Base-by-base conservation (phyloP, 2,329 filamentous ascomycete genomes). In the Claviceps purpurea region DNA sequence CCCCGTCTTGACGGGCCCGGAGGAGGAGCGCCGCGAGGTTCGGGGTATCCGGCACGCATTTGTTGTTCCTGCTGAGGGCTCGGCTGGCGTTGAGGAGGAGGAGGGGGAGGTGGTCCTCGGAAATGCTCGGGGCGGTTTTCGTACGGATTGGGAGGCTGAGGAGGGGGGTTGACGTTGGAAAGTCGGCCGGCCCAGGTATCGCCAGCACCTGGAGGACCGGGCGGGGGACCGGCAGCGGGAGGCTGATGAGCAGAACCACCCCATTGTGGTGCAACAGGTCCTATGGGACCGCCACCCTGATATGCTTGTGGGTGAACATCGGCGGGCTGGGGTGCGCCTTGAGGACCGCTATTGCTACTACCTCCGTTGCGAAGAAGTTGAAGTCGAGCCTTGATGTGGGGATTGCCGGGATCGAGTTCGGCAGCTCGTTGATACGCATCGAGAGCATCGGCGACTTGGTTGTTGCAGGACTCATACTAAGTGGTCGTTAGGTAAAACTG, bases 381-480 rank as follows among this genome's bases (percentile, higher is more conserved):
- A 56, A 98, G 76, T 56, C 93, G 84, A 53, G 90, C 89, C 69
- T 97, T 97, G 75, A 98, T 97, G 67, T 97, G 91, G 41, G 88
- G 87, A 64, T 98, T 97, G 56, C 75, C 76, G 0, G 93, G 91
- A 64, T 98, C 93, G 57, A 98, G 80, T 66, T 98, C 93, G 39
- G 90, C 90, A 42, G 93, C 93, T 59, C 93, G 82, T 63, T 91
- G 87, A 66, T 97, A 98, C 5, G 93, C 93, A 68, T 98, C 93
- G 45, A 97, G 77, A 1, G 93, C 93, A 73, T 98, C 93, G 50
- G 84, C 88, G 54, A 95, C 95, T 70, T 98, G 93, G 71, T 97
- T 97, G 76, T 98, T 97, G 70, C 93, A 98, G 26, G 89, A 95
- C 68, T 98, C 93, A 64, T 98, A 98, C 85, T 94, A 59, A 18